These are phyloP conservation scores for Volvariella surrecta DNA, from an alignment of 1,284 basidiomycete species.

Conservation along the genomic window DNA sequence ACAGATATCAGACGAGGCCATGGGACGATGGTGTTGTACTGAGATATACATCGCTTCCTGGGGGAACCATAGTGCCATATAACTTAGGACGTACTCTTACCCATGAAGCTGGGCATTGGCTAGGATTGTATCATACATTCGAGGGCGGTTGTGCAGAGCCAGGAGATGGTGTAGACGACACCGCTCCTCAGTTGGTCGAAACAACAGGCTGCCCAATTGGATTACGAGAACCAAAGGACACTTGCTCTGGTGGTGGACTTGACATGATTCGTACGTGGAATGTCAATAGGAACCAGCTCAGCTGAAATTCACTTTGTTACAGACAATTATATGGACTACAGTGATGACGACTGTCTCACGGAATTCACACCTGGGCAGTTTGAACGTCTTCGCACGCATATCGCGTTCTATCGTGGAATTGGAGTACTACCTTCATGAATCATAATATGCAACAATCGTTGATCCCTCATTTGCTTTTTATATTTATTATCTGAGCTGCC, in stretches of 20 bases:
- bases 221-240: not conserved
- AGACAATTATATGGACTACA: conserved; percentile 13
- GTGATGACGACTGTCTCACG: conserved; percentile 10
- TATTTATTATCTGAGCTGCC: too few species aligned
- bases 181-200: not conserved
- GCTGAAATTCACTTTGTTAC: not conserved
- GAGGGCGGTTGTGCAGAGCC: not conserved
- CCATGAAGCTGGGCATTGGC: conserved; percentile 3
- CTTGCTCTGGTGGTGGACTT: not conserved
- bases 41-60: not conserved
- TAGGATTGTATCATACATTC: conserved; percentile 4
- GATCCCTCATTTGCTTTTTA: too few species aligned
- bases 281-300: not conserved
- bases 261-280: not conserved
- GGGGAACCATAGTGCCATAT: not conserved
- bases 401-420: not conserved
- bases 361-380: conserved; percentile 11
- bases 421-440: not conserved
- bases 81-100: not conserved
- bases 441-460: too few species aligned
- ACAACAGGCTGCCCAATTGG: conserved; percentile 1
- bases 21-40: not conserved
- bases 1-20: not conserved
- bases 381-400: not conserved
- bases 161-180: conserved; percentile 3